Evolutionary conservation across 1,139 yeast species (phyloP).

Genomic region (Geotrichum aggregatum): DNA sequence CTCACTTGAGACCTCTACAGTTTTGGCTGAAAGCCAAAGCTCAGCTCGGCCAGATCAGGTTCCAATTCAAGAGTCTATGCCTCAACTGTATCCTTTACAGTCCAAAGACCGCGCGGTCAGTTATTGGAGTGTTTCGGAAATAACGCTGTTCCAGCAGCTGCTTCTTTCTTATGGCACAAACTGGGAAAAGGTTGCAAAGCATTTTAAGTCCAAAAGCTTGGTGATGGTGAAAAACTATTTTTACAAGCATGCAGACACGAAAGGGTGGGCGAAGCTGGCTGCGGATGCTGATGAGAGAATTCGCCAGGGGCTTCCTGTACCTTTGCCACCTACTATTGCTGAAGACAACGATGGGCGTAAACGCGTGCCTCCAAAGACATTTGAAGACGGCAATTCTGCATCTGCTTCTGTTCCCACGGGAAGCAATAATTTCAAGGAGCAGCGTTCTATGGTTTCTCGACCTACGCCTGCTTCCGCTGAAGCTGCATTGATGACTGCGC

Average conservation of each 20-base stretch:
- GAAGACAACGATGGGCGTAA: constrained; percentile 19
- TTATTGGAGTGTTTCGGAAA: constrained; percentile 88
- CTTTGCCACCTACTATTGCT: constrained; percentile 24
- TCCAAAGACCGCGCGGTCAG: constrained; percentile 39
- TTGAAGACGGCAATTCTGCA: neutral
- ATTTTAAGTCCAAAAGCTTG: constrained; percentile 69
- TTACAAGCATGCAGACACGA: constrained; percentile 61
- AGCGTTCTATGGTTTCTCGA: neutral
- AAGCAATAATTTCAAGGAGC: neutral
- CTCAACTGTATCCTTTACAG: neutral
- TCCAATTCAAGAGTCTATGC: neutral
- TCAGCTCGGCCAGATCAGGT: neutral
- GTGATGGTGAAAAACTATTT: constrained; percentile 85
- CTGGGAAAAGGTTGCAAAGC: constrained; percentile 75
- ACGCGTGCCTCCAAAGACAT: neutral
- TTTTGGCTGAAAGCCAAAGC: neutral
- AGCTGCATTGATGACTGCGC: constrained; percentile 17
- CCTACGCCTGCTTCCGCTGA: constrained; percentile 18
- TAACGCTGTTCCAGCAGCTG: constrained; percentile 63
- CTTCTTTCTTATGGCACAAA: constrained; percentile 65
- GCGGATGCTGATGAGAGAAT: constrained; percentile 38
- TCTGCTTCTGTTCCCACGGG: neutral
- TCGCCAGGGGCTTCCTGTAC: constrained; percentile 25
- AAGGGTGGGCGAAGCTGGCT: constrained; percentile 56
- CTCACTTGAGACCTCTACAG: neutral